phyloP scores from a whole-genome alignment of 768 basidiomycete species.

The Russula olivacea region DNA sequence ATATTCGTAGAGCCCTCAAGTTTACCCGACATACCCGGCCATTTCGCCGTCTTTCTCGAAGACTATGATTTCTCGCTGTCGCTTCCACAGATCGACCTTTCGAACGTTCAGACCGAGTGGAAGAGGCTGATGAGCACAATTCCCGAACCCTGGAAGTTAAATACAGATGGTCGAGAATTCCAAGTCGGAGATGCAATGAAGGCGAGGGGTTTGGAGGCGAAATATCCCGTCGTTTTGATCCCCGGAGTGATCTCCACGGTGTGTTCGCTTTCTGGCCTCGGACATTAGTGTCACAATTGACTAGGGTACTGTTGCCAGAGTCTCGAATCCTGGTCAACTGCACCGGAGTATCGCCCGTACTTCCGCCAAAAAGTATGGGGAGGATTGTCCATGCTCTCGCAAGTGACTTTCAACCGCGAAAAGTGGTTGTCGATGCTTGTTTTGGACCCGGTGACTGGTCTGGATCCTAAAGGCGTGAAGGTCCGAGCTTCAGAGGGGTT shows the following conservation, averaged over 20 bases:
- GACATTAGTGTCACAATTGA: not conserved
- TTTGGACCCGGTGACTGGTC: conserved; percentile 85
- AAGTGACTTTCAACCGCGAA: conserved; percentile 77
- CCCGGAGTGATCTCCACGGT: conserved; percentile 90
- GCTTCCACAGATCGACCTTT: conserved; percentile 60
- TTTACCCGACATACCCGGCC: conserved; percentile 62
- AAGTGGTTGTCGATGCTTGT: conserved; percentile 87
- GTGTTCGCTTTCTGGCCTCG: conserved; percentile 25
- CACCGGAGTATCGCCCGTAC: conserved; percentile 76
- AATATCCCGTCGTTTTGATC: conserved; percentile 78
- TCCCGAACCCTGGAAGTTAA: conserved; percentile 78
- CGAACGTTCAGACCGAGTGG: conserved; percentile 70
- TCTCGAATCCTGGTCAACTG: conserved; percentile 91
- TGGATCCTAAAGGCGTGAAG: conserved; percentile 82
- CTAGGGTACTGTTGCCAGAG: conserved; percentile 39
- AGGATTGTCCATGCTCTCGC: conserved; percentile 76
- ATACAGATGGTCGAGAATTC: conserved; percentile 75
- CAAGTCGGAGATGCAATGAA: conserved; percentile 66
- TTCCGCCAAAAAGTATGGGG: conserved; percentile 89
- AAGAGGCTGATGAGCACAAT: conserved; percentile 56
- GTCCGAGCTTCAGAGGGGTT: conserved; percentile 90
- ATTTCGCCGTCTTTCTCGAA: conserved; percentile 59
- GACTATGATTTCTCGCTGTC: conserved; percentile 66
- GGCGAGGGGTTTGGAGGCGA: conserved; percentile 55
- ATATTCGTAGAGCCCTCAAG: conserved; percentile 60